Base-by-base conservation (phyloP, 139 green algal species). In the Volvox africanus region DNA sequence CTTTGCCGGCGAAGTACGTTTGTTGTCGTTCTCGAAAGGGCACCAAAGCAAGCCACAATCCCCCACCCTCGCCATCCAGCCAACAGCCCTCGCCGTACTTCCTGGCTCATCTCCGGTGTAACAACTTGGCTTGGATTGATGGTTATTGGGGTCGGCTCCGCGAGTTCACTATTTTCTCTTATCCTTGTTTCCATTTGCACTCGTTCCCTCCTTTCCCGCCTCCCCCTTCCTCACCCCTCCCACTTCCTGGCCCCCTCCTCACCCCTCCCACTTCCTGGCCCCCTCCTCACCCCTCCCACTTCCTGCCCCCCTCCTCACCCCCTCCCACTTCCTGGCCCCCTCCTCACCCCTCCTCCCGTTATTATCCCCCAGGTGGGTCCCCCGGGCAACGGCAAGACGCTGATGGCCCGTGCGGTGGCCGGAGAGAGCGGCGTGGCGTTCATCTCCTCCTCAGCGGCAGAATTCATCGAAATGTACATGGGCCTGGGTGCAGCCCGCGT, bases 381-480 rank as follows among this genome's bases (percentile, higher is more conserved):
- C 5, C 95, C 96, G 28, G 97, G 97, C 19, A 98, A 96, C 67
- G 97, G 97, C 26, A 99, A 99, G 91, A 99, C 97, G 32, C 94
- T 98, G 18, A 94, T 98, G 91, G 96, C 97, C 30, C 96, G 96
- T 1, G 62, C 77, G 0, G 87, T 75, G 61, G 50, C 61, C 17
- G 69, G 97, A 20, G 97, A 99, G 93, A 94, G 95, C 0, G 96
- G 97, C 61, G 97, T 97, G 28, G 94, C 95, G 61, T 99, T 99
- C 95, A 95, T 99, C 61, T 95, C 92, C 86, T 94, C 96, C 77
- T 97, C 96, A 77, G 97, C 97, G 26, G 97, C 97, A 11, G 98
- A 99, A 95, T 99, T 99, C 94, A 98, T 99, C 71, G 98, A 99
- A 96, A 99, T 99, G 96, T 99, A 99, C 94, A 98, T 99, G 86